These are phyloP conservation scores for Marchantia paleacea DNA, from an alignment of 225 moss, liverwort and hornwort genomes.

Conservation along the genomic window DNA sequence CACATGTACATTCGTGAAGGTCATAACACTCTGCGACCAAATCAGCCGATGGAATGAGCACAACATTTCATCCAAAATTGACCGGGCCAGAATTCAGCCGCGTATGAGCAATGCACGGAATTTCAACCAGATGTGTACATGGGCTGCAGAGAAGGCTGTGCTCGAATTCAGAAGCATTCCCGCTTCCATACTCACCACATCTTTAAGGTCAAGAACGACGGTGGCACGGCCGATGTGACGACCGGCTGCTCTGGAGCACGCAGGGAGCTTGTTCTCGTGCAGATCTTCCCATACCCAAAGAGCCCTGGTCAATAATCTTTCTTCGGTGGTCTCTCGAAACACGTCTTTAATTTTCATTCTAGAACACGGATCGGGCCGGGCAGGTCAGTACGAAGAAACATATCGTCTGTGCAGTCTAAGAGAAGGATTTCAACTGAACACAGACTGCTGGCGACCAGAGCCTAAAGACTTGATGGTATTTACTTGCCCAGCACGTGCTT, in stretches of 20 bases:
- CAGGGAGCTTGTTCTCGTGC: slow-evolving; percentile 49
- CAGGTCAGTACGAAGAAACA: not conserved
- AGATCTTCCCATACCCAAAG: slow-evolving; percentile 52
- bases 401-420: too few relatives aligned
- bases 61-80: not conserved
- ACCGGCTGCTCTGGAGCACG: slow-evolving; percentile 43
- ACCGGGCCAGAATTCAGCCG: not conserved
- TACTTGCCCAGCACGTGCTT: too few relatives aligned
- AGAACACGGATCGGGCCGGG: not conserved
- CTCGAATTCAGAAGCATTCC: not conserved
- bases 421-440: too few relatives aligned
- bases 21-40: slow-evolving; percentile 39
- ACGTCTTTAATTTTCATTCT: slow-evolving; percentile 46
- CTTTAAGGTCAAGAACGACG: slow-evolving; percentile 44
- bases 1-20: slow-evolving; percentile 46
- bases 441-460: too few relatives aligned
- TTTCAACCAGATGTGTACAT: not conserved
- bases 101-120: not conserved
- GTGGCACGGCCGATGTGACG: slow-evolving; percentile 41
- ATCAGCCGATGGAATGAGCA: not conserved
- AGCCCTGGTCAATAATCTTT: slow-evolving; percentile 40
- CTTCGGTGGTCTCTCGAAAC: slow-evolving; percentile 45
- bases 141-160: not conserved
- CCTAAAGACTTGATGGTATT: too few relatives aligned
- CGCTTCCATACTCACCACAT: slow-evolving; percentile 32